A percentile compares a stretch with the other conserved stretches of the same genome.
phyloP scores from a whole-genome alignment of 2,329 filamentous ascomycete species.

The Akanthomyces uredinophilus region DNA sequence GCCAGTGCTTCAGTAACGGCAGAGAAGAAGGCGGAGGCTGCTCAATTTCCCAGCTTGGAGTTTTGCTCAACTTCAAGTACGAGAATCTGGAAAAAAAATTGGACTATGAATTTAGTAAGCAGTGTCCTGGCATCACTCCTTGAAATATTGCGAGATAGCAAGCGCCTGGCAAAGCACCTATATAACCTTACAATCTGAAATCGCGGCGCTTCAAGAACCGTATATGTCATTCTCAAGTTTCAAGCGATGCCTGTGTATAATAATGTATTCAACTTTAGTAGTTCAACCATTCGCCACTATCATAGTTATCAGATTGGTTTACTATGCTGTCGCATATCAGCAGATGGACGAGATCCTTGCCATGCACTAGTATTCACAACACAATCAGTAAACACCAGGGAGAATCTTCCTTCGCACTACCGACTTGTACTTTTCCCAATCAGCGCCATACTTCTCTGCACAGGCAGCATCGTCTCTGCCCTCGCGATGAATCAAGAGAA shows the following conservation, averaged over 20 bases:
- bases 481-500: conserved; percentile 79
- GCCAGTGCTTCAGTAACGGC: too few species aligned
- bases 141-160: too few species aligned
- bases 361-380: conserved; percentile 10
- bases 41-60: not conserved
- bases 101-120: not conserved
- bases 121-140: not conserved
- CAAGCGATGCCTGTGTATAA: too few species aligned
- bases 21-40: too few species aligned
- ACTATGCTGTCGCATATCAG: not conserved
- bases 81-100: not conserved
- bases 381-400: conserved; percentile 66
- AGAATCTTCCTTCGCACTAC: conserved; percentile 73
- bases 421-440: conserved; percentile 81
- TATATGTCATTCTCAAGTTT: too few species aligned
- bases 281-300: not conserved
- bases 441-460: conserved; percentile 75
- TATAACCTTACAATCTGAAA: too few species aligned
- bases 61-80: not conserved
- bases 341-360: not conserved
- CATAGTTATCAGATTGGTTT: not conserved
- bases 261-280: too few species aligned
- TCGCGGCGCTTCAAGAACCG: too few species aligned
- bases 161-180: too few species aligned
- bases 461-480: conserved; percentile 83